phyloP scores from a whole-genome alignment of 768 basidiomycete genomes.

The Filobasidium wieringae region DNA sequence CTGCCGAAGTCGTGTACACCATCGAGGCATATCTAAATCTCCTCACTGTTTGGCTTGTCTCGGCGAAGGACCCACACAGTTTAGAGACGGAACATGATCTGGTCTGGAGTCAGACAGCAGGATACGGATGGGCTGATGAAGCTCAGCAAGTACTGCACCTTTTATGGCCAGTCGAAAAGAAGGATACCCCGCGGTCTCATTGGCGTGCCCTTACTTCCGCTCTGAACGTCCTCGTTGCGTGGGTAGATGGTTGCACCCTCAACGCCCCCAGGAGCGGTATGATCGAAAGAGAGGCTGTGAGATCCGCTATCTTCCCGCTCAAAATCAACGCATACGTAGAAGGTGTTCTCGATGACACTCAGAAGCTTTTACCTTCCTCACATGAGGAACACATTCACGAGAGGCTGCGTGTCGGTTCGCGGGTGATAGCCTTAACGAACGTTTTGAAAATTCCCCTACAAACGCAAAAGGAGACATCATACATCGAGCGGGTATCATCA shows the following conservation, averaged over 20 bases:
- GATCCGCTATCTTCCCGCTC: too few relatives aligned
- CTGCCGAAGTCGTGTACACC: conserved; percentile 41
- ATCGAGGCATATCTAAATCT: conserved; percentile 50
- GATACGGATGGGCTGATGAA: conserved; percentile 62
- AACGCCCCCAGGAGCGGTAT: conserved; percentile 61
- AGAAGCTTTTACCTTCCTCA: too few relatives aligned
- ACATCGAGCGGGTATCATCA: too few relatives aligned
- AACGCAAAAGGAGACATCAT: too few relatives aligned
- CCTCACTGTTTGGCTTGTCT: conserved; percentile 61
- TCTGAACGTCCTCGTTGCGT: conserved; percentile 52
- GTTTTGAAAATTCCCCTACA: too few relatives aligned
- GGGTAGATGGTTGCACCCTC: conserved; percentile 64
- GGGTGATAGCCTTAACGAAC: too few relatives aligned
- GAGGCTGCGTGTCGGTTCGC: too few relatives aligned
- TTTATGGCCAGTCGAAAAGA: background rate
- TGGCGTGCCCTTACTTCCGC: conserved; percentile 36
- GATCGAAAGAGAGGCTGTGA: conserved; percentile 40
- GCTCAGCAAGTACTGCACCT: conserved; percentile 14
- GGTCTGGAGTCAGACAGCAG: conserved; percentile 73
- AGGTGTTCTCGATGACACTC: too few relatives aligned
- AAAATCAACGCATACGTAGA: too few relatives aligned
- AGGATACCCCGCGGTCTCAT: background rate
- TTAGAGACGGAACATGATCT: conserved; percentile 79
- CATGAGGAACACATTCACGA: too few relatives aligned
- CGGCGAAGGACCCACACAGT: conserved; percentile 79